These are phyloP conservation scores for Apiospora aurea DNA, from an alignment of 2,329 filamentous ascomycete genomes.

Conservation along the genomic window DNA sequence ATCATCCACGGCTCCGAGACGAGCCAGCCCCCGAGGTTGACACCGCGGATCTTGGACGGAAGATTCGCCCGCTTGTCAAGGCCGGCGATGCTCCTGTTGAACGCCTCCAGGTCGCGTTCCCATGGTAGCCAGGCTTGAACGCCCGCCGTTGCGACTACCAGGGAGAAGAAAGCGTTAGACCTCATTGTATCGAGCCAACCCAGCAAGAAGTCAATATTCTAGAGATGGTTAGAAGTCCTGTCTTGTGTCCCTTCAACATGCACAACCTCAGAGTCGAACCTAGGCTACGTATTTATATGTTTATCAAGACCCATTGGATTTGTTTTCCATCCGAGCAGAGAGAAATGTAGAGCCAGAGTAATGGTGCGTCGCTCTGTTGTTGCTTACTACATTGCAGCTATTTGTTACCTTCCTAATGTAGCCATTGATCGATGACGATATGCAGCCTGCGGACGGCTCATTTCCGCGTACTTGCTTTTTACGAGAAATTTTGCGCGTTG, in stretches of 20 bases:
- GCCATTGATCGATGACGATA: not conserved
- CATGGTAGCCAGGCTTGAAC: constrained; percentile 9
- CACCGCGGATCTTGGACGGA: constrained; percentile 56
- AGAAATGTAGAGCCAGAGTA: not conserved
- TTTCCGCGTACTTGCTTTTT: constrained; percentile 9
- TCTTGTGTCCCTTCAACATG: not conserved
- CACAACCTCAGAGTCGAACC: not conserved
- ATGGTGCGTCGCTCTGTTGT: not conserved
- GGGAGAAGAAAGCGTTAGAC: not conserved
- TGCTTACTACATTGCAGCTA: not conserved
- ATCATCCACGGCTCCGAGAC: constrained; percentile 63
- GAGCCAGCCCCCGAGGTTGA: constrained; percentile 61
- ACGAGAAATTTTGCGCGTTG: not conserved
- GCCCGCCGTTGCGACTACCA: not conserved
- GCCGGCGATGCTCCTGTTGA: constrained; percentile 16
- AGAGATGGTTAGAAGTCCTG: not conserved
- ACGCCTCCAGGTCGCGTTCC: constrained; percentile 19
- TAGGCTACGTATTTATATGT: not conserved
- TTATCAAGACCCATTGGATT: not conserved
- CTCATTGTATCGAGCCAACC: not conserved
- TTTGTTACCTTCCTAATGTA: not conserved
- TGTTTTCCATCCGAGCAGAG: no score
- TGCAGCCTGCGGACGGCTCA: not conserved
- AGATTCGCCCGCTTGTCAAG: constrained; percentile 16
- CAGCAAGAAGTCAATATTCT: not conserved